Evolutionary conservation across 2,329 filamentous ascomycete species (phyloP).

Genomic region (Sclerotinia spermophila): DNA sequence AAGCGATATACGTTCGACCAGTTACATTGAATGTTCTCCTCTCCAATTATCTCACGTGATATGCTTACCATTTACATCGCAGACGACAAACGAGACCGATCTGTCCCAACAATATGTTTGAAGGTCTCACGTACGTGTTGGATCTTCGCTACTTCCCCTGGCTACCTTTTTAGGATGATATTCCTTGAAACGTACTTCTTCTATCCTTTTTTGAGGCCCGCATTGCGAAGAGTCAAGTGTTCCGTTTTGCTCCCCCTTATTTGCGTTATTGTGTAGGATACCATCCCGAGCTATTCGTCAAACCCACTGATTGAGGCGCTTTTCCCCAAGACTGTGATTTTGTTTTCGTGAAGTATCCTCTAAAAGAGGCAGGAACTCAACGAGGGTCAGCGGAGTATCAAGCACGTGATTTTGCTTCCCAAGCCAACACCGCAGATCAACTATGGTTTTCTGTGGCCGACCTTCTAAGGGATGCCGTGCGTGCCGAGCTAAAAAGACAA

Average conservation of each 20-base stretch:
- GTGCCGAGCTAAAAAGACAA: slow-evolving; percentile 54
- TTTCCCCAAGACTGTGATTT: neutral
- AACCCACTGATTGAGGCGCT: neutral
- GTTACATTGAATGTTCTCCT: neutral
- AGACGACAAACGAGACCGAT: neutral
- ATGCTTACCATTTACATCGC: neutral
- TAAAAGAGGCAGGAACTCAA: neutral
- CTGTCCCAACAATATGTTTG: neutral
- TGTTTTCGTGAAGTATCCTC: neutral
- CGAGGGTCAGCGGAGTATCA: neutral
- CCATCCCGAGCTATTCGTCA: neutral
- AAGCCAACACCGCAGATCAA: neutral
- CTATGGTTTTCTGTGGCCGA: slow-evolving; percentile 57
- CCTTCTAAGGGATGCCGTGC: slow-evolving; percentile 55
- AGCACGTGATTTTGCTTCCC: neutral
- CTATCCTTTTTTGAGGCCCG: neutral
- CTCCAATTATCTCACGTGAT: neutral
- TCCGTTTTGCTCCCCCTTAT: neutral
- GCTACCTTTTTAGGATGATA: neutral
- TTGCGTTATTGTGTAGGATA: neutral
- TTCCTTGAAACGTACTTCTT: neutral
- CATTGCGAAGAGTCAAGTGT: slow-evolving; percentile 8
- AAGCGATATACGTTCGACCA: neutral
- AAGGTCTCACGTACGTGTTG: neutral
- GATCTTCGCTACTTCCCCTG: neutral